Conservation (phyloP, 371 early-diverging fungal genomes). For the Vairimorpha apis region DNA sequence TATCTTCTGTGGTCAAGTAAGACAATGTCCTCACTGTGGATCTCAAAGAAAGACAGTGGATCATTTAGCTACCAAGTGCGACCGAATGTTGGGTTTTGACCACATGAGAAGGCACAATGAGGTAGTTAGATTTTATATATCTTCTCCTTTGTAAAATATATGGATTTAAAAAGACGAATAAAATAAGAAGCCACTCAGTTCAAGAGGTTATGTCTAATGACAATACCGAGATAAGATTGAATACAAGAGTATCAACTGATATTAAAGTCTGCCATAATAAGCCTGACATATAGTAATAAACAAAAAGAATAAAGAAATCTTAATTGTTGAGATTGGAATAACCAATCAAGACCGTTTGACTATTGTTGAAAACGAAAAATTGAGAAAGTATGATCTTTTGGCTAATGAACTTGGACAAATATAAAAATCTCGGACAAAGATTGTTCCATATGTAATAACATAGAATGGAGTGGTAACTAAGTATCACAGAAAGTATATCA, state of each 20-base stretch:
- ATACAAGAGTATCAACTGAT: not conserved
- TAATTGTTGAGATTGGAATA: not conserved
- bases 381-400: not conserved
- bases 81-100: not conserved
- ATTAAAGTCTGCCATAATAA: not conserved
- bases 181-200: not conserved
- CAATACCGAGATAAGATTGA: not conserved
- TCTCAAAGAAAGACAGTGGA: not conserved
- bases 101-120: constrained; percentile 3
- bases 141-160: not conserved
- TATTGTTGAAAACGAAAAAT: not conserved
- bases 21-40: not conserved
- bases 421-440: not conserved
- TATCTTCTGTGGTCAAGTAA: not conserved
- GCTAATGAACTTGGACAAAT: not conserved
- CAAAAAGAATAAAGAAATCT: not conserved
- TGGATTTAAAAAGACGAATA: not conserved
- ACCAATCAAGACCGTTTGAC: not conserved
- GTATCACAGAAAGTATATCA: not conserved
- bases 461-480: constrained; percentile 1
- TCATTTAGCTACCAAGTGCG: not conserved
- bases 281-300: constrained; percentile 1
- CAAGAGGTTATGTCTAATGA: not conserved
- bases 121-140: not conserved
- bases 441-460: not conserved